Percentiles rank a stretch among this genome's conserved stretches.
These are phyloP conservation scores for Circinella umbellata DNA, from an alignment of 371 early-diverging fungal genomes.

Conservation along the genomic window DNA sequence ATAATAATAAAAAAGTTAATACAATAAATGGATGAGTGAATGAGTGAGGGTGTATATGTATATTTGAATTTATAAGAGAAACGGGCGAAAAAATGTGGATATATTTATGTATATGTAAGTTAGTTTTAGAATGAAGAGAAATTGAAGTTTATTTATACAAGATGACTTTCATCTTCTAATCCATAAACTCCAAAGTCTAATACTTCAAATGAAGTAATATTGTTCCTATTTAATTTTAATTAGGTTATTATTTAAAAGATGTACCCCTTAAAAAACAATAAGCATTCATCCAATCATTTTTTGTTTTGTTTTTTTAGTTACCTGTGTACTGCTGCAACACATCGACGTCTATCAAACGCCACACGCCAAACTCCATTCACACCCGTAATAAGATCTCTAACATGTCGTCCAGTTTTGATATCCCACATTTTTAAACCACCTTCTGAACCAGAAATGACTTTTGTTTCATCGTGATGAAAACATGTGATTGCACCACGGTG, in stretches of 20 bases:
- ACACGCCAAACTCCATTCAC: slow-evolving; percentile 94
- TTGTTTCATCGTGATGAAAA: slow-evolving; percentile 88
- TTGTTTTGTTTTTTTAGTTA: slow-evolving; percentile 17
- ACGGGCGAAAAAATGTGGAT: too few species aligned
- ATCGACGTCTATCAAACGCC: slow-evolving; percentile 79
- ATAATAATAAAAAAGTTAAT: too few species aligned
- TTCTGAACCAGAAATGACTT: slow-evolving; percentile 93
- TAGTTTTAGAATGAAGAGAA: background rate
- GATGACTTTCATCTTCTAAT: slow-evolving; percentile 14
- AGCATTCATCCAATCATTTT: background rate
- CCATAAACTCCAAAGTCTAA: slow-evolving; percentile 29
- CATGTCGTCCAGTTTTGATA: slow-evolving; percentile 75
- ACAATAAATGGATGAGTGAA: too few species aligned
- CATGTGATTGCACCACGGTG: slow-evolving; percentile 93
- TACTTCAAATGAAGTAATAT: slow-evolving; percentile 24
- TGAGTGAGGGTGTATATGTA: too few species aligned
- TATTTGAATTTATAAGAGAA: too few species aligned
- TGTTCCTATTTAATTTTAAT: slow-evolving; percentile 3
- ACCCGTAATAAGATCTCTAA: slow-evolving; percentile 75
- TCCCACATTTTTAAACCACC: slow-evolving; percentile 95
- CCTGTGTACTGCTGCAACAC: slow-evolving; percentile 88
- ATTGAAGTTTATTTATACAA: background rate
- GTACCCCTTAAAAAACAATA: too few species aligned
- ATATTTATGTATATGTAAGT: background rate
- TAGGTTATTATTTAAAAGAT: too few species aligned